phyloP scores from a whole-genome alignment of 2,329 filamentous ascomycete species.

The Alternaria brassicicola region DNA sequence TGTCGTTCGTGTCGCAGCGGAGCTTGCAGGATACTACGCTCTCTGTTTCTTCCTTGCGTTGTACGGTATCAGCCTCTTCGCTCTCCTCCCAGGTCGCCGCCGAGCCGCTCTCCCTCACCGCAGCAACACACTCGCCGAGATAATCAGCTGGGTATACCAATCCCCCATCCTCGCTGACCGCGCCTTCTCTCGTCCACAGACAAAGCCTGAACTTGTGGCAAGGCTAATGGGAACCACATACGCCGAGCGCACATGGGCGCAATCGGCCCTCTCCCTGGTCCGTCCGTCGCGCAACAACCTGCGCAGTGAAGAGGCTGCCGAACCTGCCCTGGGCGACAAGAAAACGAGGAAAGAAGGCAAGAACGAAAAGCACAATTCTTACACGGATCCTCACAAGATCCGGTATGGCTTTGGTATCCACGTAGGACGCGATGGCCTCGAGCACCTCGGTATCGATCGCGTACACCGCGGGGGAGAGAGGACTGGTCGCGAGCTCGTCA shows the following conservation, averaged over 20 bases:
- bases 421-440: conserved; percentile 63
- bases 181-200: conserved; percentile 71
- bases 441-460: conserved; percentile 66
- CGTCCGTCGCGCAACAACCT: conserved; percentile 39
- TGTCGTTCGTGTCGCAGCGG: conserved; percentile 64
- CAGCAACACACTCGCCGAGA: conserved; percentile 73
- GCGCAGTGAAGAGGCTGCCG: conserved; percentile 28
- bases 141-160: conserved; percentile 77
- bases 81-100: conserved; percentile 63
- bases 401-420: conserved; percentile 64
- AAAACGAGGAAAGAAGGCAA: conserved; percentile 16
- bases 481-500: conserved; percentile 44
- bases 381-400: conserved; percentile 40
- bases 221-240: conserved; percentile 66
- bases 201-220: conserved; percentile 71
- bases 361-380: conserved; percentile 38
- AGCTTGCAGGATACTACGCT: conserved; percentile 74
- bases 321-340: conserved; percentile 26
- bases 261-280: conserved; percentile 36
- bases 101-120: conserved; percentile 73
- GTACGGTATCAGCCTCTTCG: conserved; percentile 68
- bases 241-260: conserved; percentile 50
- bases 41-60: conserved; percentile 74
- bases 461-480: conserved; percentile 49
- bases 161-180: conserved; percentile 74